These are phyloP conservation scores for Penicillium sp. DNA, from an alignment of 2,329 filamentous ascomycete genomes.

Conservation along the genomic window DNA sequence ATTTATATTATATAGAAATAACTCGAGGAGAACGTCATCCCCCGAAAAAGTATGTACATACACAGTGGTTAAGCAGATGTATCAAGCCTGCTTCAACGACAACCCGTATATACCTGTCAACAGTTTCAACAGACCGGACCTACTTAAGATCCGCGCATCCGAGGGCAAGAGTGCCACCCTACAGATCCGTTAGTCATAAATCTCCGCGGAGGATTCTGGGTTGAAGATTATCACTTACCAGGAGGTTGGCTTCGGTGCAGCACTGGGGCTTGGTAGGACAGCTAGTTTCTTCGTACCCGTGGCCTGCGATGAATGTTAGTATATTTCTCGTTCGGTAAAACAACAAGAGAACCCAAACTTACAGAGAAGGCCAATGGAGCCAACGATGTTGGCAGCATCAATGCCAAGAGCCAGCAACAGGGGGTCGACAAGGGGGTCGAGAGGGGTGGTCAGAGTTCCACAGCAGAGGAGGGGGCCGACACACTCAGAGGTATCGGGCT, in stretches of 20 bases:
- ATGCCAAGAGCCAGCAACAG: constrained; percentile 20
- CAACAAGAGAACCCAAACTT: background rate
- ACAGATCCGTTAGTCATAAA: constrained; percentile 1
- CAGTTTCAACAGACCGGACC: background rate
- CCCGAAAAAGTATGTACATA: background rate
- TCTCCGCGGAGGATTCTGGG: too few species aligned
- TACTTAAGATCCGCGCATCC: constrained; percentile 17
- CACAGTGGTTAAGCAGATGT: background rate
- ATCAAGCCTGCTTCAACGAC: background rate
- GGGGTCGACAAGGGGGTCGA: constrained; percentile 22
- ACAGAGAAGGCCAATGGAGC: constrained; percentile 26
- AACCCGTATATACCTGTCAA: background rate
- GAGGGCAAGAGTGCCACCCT: constrained; percentile 22
- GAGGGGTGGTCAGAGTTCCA: constrained; percentile 22
- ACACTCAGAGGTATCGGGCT: constrained; percentile 12
- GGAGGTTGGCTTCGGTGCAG: constrained; percentile 26
- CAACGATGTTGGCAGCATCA: constrained; percentile 19
- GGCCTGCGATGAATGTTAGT: constrained; percentile 15
- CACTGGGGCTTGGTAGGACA: constrained; percentile 22
- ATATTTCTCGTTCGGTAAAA: background rate
- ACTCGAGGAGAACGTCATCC: background rate
- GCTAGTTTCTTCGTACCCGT: constrained; percentile 14
- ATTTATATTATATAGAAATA: background rate
- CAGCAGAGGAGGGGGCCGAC: constrained; percentile 23
- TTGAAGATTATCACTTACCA: constrained; percentile 15